Evolutionary conservation across 192 early-diverging fungal species (phyloP), one percentile per base, ranked within the genome.

Genomic region (Backusella tuberculispora): DNA sequence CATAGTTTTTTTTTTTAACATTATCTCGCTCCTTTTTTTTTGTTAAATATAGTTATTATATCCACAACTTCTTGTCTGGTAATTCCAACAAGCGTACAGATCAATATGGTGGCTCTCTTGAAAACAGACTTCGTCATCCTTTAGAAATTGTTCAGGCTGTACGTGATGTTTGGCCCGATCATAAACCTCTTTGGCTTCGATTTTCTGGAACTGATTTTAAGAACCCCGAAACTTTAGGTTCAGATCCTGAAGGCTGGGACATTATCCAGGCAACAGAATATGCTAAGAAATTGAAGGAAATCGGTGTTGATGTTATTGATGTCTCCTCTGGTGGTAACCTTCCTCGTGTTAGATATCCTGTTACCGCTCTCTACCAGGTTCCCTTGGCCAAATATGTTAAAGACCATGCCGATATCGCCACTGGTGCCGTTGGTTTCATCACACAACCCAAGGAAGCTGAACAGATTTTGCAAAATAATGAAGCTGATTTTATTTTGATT

Each of bases 101-200:
- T 79, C 68, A 92, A 67, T 99, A 96, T 78, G 97, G 97, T 50
- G 96, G 97, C 0, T 90, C 90, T 5, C 90, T 96, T 45, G 94
- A 97, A 74, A 98, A 98, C 86, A 89, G 96, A 72, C 82, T 86
- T 19, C 89, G 94, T 0, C 91, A 96, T 68, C 74, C 91, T 43
- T 53, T 95, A 0, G 95, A 97, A 80, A 86, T 91, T 0, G 81
- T 91, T 19, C 66, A 78, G 15, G 76, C 74, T 0, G 85, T 93
- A 5, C 91, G 95, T 26, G 60, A 76, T 13, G 86, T 87, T 48
- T 96, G 95, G 94, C 93, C 95, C 1, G 73, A 78, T 5, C 82
- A 93, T 10, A 93, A 94, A 76, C 95, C 96, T 0, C 82, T 98
- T 70, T 98, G 95, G 78, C 85, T 95, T 63, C 92, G 97, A n/a